Evolutionary conservation across 2,329 filamentous ascomycete species (phyloP).

Genomic region (Trichoderma sp.): DNA sequence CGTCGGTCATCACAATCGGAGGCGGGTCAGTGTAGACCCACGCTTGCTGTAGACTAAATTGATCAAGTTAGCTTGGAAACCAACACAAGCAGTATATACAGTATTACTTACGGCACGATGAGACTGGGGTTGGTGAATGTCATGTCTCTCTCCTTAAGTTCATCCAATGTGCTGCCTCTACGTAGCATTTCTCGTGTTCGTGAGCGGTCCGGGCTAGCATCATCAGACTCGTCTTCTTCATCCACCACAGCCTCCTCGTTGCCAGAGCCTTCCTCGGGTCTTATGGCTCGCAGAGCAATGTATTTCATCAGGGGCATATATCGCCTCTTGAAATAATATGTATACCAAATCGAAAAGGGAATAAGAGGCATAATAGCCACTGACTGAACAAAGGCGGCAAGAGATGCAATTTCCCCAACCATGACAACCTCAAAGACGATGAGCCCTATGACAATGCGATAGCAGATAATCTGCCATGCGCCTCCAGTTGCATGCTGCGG

Average conservation of each 20-base stretch:
- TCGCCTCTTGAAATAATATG: conserved; percentile 72
- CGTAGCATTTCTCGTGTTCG: conserved; percentile 44
- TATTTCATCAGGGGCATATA: conserved; percentile 90
- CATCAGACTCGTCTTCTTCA: conserved; percentile 42
- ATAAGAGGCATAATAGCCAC: conserved; percentile 73
- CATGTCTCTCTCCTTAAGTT: conserved; percentile 66
- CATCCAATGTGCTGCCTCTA: conserved; percentile 66
- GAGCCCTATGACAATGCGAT: conserved; percentile 81
- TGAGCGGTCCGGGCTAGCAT: conserved; percentile 34
- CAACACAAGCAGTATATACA: neutral
- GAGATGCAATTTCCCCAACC: conserved; percentile 77
- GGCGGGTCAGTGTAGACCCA: conserved; percentile 65
- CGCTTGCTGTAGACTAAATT: conserved; percentile 59
- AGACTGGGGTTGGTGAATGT: conserved; percentile 77
- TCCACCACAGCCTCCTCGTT: conserved; percentile 38
- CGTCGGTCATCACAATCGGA: conserved; percentile 28
- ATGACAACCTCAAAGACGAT: conserved; percentile 89
- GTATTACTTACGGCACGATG: conserved; percentile 56
- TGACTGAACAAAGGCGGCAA: conserved; percentile 70
- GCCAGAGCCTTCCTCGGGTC: conserved; percentile 49
- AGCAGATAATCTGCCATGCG: conserved; percentile 96
- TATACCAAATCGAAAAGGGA: conserved; percentile 82
- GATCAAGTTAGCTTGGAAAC: neutral
- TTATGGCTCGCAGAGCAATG: conserved; percentile 85
- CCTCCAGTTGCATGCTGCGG: conserved; percentile 89